phyloP scores from a whole-genome alignment of 1,284 basidiomycete species.

The Moniliophthora roreri region DNA sequence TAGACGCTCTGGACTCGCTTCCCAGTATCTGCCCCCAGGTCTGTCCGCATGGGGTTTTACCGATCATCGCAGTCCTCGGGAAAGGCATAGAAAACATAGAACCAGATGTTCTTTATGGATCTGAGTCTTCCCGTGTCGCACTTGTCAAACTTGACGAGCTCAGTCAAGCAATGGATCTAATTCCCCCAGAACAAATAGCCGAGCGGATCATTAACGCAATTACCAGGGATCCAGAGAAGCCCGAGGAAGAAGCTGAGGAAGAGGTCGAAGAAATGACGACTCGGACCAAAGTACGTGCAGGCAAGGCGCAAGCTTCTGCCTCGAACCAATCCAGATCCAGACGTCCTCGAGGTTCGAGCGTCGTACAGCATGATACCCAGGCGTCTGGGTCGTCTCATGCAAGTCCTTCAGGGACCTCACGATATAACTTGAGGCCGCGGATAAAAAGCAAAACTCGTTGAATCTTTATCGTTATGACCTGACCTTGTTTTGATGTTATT shows the following conservation, averaged over 20 bases:
- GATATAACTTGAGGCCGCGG: no score
- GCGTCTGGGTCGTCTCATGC: no score
- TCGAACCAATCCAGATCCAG: no score
- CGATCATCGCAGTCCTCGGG: not conserved
- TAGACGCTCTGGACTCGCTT: not conserved
- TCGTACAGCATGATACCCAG: no score
- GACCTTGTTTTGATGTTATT: no score
- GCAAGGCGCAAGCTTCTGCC: no score
- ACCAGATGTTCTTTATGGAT: not conserved
- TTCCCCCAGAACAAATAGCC: not conserved
- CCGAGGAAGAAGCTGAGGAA: not conserved
- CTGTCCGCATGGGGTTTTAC: not conserved
- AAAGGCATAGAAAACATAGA: not conserved
- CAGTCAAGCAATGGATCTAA: not conserved
- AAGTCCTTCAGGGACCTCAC: no score
- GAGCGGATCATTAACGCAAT: not conserved
- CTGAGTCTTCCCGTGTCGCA: not conserved
- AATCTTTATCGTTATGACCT: no score
- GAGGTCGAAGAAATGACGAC: no score
- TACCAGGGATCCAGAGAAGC: not conserved
- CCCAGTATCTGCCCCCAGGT: not conserved
- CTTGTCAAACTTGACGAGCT: not conserved
- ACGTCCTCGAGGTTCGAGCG: no score
- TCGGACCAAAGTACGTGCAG: no score
- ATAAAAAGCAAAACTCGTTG: no score